These are phyloP conservation scores for Emydomyces testavorans DNA, from an alignment of 2,329 filamentous ascomycete genomes.

Conservation along the genomic window DNA sequence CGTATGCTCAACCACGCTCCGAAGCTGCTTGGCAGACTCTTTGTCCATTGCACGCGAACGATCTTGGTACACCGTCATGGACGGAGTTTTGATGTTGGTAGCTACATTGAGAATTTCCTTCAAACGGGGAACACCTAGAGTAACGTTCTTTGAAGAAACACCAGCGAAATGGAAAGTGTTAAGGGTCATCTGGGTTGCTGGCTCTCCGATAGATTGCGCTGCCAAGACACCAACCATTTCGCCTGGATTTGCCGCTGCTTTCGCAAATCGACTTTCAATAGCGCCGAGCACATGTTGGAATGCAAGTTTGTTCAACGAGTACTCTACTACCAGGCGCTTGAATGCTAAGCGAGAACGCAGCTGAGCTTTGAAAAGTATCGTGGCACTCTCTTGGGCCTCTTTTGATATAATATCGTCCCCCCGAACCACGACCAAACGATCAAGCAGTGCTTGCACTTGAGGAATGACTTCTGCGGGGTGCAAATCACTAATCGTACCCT, in stretches of 20 bases:
- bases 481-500: slow-evolving; percentile 74
- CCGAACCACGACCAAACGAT: slow-evolving; percentile 72
- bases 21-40: slow-evolving; percentile 70
- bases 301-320: slow-evolving; percentile 78
- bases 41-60: slow-evolving; percentile 51
- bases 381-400: slow-evolving; percentile 82
- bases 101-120: slow-evolving; percentile 99
- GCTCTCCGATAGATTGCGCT: slow-evolving; percentile 96
- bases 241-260: slow-evolving; percentile 75
- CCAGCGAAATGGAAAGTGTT: slow-evolving; percentile 99
- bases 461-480: slow-evolving; percentile 80
- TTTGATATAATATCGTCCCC: slow-evolving; percentile 69
- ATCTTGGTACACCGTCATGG: slow-evolving; percentile 83
- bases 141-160: slow-evolving; percentile 99
- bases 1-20: slow-evolving; percentile 87
- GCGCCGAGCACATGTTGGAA: slow-evolving; percentile 89
- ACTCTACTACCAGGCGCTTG: slow-evolving; percentile 78
- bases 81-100: slow-evolving; percentile 95
- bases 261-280: slow-evolving; percentile 75
- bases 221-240: slow-evolving; percentile 98
- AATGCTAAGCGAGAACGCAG: slow-evolving; percentile 81
- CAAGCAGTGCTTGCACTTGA: slow-evolving; percentile 61
- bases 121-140: slow-evolving; percentile 92
- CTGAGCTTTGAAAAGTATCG: slow-evolving; percentile 82
- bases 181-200: slow-evolving; percentile 96